A percentile compares a stretch with the other conserved stretches of the same genome.
phyloP scores from a whole-genome alignment of 352 stramenopile species.

The Phytophthora hybrid region DNA sequence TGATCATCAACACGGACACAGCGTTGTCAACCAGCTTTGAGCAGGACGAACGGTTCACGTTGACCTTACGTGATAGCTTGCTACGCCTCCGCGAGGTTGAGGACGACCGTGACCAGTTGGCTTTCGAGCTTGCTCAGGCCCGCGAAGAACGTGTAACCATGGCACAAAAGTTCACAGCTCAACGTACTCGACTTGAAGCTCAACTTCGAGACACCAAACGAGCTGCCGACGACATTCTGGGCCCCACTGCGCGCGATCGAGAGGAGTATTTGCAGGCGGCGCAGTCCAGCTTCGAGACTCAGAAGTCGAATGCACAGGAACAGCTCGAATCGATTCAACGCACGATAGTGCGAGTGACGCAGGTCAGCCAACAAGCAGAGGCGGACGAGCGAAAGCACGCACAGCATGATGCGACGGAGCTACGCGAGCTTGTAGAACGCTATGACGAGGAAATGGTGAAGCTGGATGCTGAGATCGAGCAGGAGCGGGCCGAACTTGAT shows the following conservation, averaged over 20 bases:
- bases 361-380: conserved; percentile 56
- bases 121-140: conserved; percentile 61
- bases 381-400: conserved; percentile 63
- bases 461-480: conserved; percentile 54
- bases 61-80: conserved; percentile 53
- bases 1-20: conserved; percentile 51
- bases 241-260: conserved; percentile 40
- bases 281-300: conserved; percentile 49
- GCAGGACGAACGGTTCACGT: conserved; percentile 53
- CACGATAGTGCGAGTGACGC: conserved; percentile 38
- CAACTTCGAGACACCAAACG: conserved; percentile 60
- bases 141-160: conserved; percentile 43
- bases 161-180: conserved; percentile 41
- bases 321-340: conserved; percentile 44
- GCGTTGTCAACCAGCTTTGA: conserved; percentile 58
- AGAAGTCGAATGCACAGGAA: conserved; percentile 48
- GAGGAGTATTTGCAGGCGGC: conserved; percentile 58
- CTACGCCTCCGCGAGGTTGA: conserved; percentile 67
- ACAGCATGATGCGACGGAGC: conserved; percentile 45
- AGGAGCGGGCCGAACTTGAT: conserved; percentile 40
- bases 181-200: conserved; percentile 47
- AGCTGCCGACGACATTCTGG: conserved; percentile 46
- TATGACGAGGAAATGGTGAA: conserved; percentile 64
- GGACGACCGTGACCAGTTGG: conserved; percentile 68
- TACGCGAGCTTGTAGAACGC: conserved; percentile 52